Evolutionary conservation across 768 basidiomycete species (phyloP).

Genomic region (Rhizopogon vulgaris): DNA sequence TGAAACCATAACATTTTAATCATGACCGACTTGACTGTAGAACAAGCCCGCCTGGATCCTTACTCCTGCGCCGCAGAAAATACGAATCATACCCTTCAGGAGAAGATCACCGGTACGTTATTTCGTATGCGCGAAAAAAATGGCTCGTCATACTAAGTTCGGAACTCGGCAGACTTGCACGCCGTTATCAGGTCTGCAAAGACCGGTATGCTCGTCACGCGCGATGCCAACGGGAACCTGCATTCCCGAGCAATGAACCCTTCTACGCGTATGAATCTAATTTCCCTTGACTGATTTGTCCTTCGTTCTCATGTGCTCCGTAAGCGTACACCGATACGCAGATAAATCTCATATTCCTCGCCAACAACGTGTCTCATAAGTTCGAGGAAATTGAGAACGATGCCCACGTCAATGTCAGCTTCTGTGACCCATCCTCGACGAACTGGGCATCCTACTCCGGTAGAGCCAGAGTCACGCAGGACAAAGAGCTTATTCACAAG

Average conservation of each 20-base stretch:
- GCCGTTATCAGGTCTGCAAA: slow-evolving; percentile 55
- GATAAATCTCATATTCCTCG: slow-evolving; percentile 60
- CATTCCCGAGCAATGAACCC: slow-evolving; percentile 83
- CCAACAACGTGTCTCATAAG: slow-evolving; percentile 68
- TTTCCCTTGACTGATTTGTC: not conserved
- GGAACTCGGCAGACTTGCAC: slow-evolving; percentile 43
- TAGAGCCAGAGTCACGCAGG: slow-evolving; percentile 57
- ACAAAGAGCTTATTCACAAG: slow-evolving; percentile 57
- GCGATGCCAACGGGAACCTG: slow-evolving; percentile 55
- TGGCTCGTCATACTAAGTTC: not conserved
- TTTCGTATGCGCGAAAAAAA: not conserved
- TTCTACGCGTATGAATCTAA: slow-evolving; percentile 44
- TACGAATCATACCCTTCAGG: slow-evolving; percentile 45
- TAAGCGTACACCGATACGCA: slow-evolving; percentile 42
- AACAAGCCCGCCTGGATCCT: slow-evolving; percentile 53
- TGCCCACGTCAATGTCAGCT: slow-evolving; percentile 73
- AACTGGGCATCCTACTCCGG: slow-evolving; percentile 81
- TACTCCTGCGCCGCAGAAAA: slow-evolving; percentile 65
- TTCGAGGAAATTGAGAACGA: slow-evolving; percentile 75
- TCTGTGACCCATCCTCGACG: slow-evolving; percentile 62
- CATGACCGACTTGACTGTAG: slow-evolving; percentile 10
- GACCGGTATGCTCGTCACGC: slow-evolving; percentile 76
- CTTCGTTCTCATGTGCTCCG: not conserved
- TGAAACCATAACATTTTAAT: slow-evolving; percentile 9
- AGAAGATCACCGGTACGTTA: slow-evolving; percentile 58